Base-by-base conservation (phyloP, 169 alveolate genomes). In the Plasmodium gonderi region DNA sequence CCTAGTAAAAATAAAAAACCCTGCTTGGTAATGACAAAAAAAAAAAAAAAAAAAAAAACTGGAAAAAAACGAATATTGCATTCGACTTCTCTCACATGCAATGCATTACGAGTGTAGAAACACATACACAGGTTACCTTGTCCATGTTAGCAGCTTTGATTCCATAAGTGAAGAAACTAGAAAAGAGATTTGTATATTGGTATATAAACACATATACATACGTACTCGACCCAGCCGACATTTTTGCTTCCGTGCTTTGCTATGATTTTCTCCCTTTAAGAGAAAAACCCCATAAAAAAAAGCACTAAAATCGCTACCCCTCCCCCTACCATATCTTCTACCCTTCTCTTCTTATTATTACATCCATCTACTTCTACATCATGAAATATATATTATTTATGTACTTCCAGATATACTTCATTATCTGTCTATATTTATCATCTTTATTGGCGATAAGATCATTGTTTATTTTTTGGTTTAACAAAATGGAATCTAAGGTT, bases 401-500 rank as follows among this genome's bases (percentile, higher is more conserved):
- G 65, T 74, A 83, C 23, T 69, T 83, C 77, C 38, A 20, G n/a
- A 83, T 40, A n/a, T 44, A 12, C 9, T 36, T 12, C 26, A 69
- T 72, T 47, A 83, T 6, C 33, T 20, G 36, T 1, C 60, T 23
- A 6, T 31, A 44, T n/a, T 42, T 65, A n/a, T 83, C 79, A 40
- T 83, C 77, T 20, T 83, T 49, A 38, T 74, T 51, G 14, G 26
- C 20, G 7, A 8, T 2, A 11, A 45, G 20, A 44, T 83, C 92
- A 23, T 42, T 83, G n/a, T 11, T 14, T n/a, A 83, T 42, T 60
- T 23, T 69, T 40, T 83, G 77, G n/a, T 40, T 36, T 20, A 29
- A 44, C 29, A 83, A 76, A 31, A 83, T 74, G 6, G 1, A 23
- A 36, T 83, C 85, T 64, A 83, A 51, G 42, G 92, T 69, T 42